A percentile compares a stretch with the other conserved stretches of the same genome.
Conservation (phyloP, 2,329 filamentous ascomycete genomes). For the Venturia asperata region DNA sequence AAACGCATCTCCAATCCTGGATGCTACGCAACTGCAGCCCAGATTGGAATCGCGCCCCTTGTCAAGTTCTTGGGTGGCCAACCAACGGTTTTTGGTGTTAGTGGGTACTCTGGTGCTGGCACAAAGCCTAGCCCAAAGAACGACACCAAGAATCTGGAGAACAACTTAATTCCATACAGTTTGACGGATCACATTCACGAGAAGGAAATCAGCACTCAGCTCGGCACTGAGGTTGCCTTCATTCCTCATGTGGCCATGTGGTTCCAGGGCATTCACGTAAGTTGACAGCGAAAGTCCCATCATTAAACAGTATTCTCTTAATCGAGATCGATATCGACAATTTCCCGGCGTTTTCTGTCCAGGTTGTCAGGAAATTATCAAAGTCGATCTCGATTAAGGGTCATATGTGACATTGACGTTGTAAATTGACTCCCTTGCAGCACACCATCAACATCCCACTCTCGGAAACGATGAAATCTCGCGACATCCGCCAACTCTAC, state of each 20-base stretch:
- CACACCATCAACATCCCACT: conserved; percentile 88
- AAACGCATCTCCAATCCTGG: conserved; percentile 87
- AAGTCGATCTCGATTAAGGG: not conserved
- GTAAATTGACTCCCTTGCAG: conserved; percentile 26
- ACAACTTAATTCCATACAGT: conserved; percentile 88
- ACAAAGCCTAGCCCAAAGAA: conserved; percentile 95
- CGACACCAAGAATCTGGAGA: conserved; percentile 70
- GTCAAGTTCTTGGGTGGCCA: conserved; percentile 69
- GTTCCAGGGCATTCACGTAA: conserved; percentile 81
- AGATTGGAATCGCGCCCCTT: conserved; percentile 79
- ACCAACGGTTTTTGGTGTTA: conserved; percentile 83
- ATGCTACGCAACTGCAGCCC: conserved; percentile 89
- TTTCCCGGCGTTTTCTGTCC: conserved; percentile 18
- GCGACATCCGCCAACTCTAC: conserved; percentile 89
- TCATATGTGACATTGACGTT: not conserved
- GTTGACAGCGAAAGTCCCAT: conserved; percentile 31
- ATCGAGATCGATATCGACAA: conserved; percentile 14
- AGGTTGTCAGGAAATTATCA: not conserved
- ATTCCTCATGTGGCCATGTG: conserved; percentile 91
- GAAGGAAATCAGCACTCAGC: conserved; percentile 73
- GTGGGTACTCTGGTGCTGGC: conserved; percentile 89
- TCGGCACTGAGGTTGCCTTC: conserved; percentile 70
- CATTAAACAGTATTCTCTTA: conserved; percentile 17
- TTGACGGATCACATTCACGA: conserved; percentile 94
- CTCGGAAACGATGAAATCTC: conserved; percentile 75